These are phyloP conservation scores for Liriodendron chinense DNA, from an alignment of 164 flowering plant species.

Conservation along the genomic window DNA sequence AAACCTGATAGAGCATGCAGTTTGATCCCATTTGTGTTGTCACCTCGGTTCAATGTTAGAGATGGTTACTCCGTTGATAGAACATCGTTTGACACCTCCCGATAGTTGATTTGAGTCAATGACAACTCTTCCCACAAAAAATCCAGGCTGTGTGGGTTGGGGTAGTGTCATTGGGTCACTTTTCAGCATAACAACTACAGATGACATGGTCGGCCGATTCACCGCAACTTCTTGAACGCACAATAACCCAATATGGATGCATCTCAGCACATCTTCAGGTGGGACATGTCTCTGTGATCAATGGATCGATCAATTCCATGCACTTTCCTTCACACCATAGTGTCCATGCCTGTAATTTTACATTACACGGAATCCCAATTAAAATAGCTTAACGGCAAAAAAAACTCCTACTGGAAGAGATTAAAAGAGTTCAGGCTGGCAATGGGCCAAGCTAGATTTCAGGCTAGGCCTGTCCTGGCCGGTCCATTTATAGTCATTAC, in stretches of 20 bases:
- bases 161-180: constrained; percentile 1
- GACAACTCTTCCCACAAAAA: background rate
- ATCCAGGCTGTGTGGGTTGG: constrained; percentile 4
- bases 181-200: background rate
- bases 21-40: too few relatives aligned
- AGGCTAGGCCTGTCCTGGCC: too few relatives aligned
- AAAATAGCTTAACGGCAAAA: too few relatives aligned
- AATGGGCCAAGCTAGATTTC: too few relatives aligned
- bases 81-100: background rate
- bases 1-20: too few relatives aligned
- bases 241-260: constrained; percentile 10
- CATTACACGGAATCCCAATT: background rate
- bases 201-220: constrained; percentile 9
- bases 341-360: constrained; percentile 9
- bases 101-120: background rate
- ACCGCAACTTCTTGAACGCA: constrained; percentile 13
- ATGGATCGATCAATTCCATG: constrained; percentile 8
- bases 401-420: too few relatives aligned
- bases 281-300: background rate
- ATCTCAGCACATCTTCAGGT: constrained; percentile 8
- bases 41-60: too few relatives aligned
- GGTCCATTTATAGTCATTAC: too few relatives aligned
- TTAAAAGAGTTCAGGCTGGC: too few relatives aligned
- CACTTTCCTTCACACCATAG: constrained; percentile 1
- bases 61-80: background rate